A percentile compares a stretch with the other conserved stretches of the same genome.
Conservation (phyloP, 2,329 filamentous ascomycete species). For the Tolypocladium paradoxum region DNA sequence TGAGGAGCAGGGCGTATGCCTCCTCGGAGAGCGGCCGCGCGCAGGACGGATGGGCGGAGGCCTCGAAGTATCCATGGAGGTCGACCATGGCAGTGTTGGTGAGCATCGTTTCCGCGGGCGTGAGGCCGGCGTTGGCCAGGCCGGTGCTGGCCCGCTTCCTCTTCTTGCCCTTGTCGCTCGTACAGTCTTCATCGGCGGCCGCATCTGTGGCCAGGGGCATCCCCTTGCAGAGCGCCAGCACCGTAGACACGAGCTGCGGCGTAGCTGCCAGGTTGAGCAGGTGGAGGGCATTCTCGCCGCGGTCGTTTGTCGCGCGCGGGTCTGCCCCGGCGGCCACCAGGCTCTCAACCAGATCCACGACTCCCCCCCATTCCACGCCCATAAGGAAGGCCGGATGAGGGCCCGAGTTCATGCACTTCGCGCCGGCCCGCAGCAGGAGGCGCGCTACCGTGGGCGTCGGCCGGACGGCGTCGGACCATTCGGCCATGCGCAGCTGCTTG, state of each 20-base stretch:
- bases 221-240: conserved; percentile 11
- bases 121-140: conserved; percentile 5
- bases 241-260: conserved; percentile 9
- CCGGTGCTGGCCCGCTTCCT: not conserved
- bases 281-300: conserved; percentile 11
- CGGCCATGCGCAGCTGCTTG: not conserved
- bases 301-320: conserved; percentile 4
- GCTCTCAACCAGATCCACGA: conserved; percentile 7
- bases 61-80: not conserved
- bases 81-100: conserved; percentile 9
- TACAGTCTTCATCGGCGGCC: not conserved
- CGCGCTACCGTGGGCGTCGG: conserved; percentile 1
- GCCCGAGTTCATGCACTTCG: not conserved
- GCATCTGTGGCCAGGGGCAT: conserved; percentile 6
- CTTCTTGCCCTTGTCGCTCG: not conserved
- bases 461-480: fast-evolving
- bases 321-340: conserved; percentile 10
- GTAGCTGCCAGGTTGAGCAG: conserved; percentile 15
- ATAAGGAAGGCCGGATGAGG: not conserved
- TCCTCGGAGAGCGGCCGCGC: conserved; percentile 5
- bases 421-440: not conserved
- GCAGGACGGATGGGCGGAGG: conserved; percentile 14
- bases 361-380: conserved; percentile 16
- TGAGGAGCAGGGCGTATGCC: conserved; percentile 12
- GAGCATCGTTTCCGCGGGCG: conserved; percentile 19